Percentiles rank a stretch among this genome's conserved stretches.
phyloP scores from a whole-genome alignment of 139 green algal genomes.

The Coelastrella sp. region DNA sequence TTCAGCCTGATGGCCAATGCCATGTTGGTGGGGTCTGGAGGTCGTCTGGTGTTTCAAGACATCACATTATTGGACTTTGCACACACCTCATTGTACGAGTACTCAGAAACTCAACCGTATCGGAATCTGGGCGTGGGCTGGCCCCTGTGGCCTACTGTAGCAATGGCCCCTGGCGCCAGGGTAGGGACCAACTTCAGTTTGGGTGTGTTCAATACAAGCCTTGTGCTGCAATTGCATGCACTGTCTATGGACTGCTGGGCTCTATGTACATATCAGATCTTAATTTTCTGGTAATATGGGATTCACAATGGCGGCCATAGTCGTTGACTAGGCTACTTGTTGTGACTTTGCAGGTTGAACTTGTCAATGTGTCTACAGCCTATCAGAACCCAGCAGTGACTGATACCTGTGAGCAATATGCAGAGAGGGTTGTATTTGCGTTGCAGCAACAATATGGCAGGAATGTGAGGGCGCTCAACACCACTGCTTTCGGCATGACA shows the following conservation, averaged over 20 bases:
- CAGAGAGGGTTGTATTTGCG: neutral
- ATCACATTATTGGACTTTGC: neutral
- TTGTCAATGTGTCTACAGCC: neutral
- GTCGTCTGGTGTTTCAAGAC: neutral
- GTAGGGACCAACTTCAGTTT: neutral
- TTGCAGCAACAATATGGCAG: constrained; percentile 18
- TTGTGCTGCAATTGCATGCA: neutral
- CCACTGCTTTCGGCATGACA: neutral
- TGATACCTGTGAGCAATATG: constrained; percentile 34
- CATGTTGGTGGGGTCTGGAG: neutral
- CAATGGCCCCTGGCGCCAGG: neutral
- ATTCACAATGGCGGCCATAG: no score
- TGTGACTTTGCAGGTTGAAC: constrained; percentile 6
- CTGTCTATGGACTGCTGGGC: no score
- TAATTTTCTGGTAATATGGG: no score
- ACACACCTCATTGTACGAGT: neutral
- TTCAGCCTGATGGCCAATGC: constrained; percentile 4
- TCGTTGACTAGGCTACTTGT: no score
- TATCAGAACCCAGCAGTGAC: constrained; percentile 14
- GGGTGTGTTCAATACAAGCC: neutral
- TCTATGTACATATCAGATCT: no score
- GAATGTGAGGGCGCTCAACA: neutral
- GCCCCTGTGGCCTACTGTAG: constrained; percentile 22
- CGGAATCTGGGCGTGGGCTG: neutral
- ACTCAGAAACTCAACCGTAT: neutral